Base-by-base conservation (phyloP, 306 rosid species). In the Vigna trinervia region DNA sequence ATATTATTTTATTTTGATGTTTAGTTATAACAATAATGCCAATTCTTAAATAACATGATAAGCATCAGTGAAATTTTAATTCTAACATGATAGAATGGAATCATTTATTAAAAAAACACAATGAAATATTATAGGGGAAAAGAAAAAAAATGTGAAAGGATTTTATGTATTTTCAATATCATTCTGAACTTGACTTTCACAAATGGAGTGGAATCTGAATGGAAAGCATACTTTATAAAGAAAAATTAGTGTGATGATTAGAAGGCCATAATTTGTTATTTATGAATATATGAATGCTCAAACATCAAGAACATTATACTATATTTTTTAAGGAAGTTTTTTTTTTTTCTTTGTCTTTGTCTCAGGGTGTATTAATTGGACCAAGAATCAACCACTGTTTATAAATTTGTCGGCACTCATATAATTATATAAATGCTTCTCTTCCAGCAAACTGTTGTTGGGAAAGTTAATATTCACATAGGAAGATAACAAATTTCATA, bases 191-290 rank as follows among this genome's bases (percentile, higher is more conserved):
- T 41, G 45, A 23, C 45, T 23, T 58, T 58, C 68, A 57, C 23
- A 39, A 28, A 34, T 14, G 5, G 28, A 9, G 26, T 19, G 75
- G 58, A 47, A 69, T 47, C 58, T 47, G 43, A 65, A 69, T 19
- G 50, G 28, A 17, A 71, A 17, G 23, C 20, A 46, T 12, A 26
- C 14, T 23, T 47, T 46, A 23, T 3, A 30, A 70, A 53, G 45
- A 71, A 34, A 34, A 30, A 52, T 4, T 51, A 32, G 47, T n/a
- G 41, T 30, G 63, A 6, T 19, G 17, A 43, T 58, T 17, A 51
- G 56, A 17, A 43, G 22, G 28, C 13, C 78, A 45, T 59, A 74
- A 74, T 22, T 58, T 38, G 69, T 38, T 58, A 73, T 43, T 43
- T 26, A 8, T 14, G 23, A 74, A 56, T 71, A 17, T 43, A 17